These are phyloP conservation scores for Lasiosphaeris hirsuta DNA, from an alignment of 495 filamentous ascomycete species.

Conservation along the genomic window DNA sequence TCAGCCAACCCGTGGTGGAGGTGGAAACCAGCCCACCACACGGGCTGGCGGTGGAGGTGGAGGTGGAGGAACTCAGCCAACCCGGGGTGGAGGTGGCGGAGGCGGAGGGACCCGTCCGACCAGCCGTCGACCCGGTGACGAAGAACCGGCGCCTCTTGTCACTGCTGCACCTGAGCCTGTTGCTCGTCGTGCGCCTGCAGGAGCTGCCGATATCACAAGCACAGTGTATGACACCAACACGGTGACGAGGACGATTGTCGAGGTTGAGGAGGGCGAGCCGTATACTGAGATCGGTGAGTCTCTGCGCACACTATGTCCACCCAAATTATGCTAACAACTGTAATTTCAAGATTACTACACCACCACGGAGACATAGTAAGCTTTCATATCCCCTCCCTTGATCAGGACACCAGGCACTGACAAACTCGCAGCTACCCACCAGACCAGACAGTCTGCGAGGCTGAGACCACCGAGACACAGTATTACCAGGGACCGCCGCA, in stretches of 20 bases:
- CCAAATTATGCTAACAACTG: not conserved
- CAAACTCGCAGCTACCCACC: constrained; percentile 15
- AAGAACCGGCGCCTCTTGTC: not conserved
- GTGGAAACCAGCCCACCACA: not conserved
- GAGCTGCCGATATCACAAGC: constrained; percentile 19
- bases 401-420: not conserved
- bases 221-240: constrained; percentile 26
- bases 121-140: not conserved
- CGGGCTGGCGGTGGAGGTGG: not conserved
- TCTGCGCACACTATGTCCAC: not conserved
- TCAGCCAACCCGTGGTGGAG: not conserved
- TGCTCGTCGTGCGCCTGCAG: constrained; percentile 11
- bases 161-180: not conserved
- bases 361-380: constrained; percentile 24
- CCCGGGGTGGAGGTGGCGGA: not conserved
- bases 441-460: constrained; percentile 25
- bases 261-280: constrained; percentile 13
- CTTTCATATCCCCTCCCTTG: not conserved
- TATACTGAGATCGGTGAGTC: constrained; percentile 22
- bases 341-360: constrained; percentile 19
- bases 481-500: constrained; percentile 24
- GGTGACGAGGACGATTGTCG: constrained; percentile 19
- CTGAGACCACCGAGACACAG: constrained; percentile 23
- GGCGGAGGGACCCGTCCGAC: not conserved
- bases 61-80: not conserved